Percentiles rank a stretch among this genome's conserved stretches.
Evolutionary conservation across 2,329 filamentous ascomycete species (phyloP).

Genomic region (Diaporthe nobilis): DNA sequence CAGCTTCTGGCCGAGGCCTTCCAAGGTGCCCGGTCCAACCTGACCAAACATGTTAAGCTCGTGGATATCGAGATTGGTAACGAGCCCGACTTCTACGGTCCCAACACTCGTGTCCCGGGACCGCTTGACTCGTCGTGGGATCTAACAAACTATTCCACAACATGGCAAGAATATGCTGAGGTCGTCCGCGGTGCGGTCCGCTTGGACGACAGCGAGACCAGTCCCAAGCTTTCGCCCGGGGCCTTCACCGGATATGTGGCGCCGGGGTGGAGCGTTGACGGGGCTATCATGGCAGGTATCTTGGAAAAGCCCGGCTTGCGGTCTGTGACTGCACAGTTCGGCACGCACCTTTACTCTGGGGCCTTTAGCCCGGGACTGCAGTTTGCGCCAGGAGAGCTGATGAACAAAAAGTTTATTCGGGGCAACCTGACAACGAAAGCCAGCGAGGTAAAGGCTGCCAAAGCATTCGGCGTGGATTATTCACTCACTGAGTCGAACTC

Average conservation of each 20-base stretch:
- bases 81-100: conserved; percentile 5
- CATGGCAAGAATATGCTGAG: conserved; percentile 2
- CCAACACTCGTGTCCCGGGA: background rate
- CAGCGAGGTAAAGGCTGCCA: background rate
- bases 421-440: background rate
- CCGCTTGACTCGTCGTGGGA: background rate
- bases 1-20: background rate
- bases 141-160: background rate
- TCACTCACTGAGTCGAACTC: conserved; percentile 11
- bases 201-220: background rate
- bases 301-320: background rate
- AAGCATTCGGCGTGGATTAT: conserved; percentile 8
- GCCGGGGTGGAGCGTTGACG: conserved; percentile 17
- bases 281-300: conserved; percentile 2
- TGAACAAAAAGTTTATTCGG: conserved; percentile 8
- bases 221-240: background rate
- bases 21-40: conserved; percentile 13
- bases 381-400: background rate
- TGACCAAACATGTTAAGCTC: background rate
- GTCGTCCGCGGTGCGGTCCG: background rate
- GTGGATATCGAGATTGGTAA: conserved; percentile 11
- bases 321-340: background rate
- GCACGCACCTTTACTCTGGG: background rate
- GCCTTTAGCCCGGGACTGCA: background rate
- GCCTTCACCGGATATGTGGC: conserved; percentile 6